Evolutionary conservation across 2,329 filamentous ascomycete genomes (phyloP).

Genomic region (Nothopassalora personata): DNA sequence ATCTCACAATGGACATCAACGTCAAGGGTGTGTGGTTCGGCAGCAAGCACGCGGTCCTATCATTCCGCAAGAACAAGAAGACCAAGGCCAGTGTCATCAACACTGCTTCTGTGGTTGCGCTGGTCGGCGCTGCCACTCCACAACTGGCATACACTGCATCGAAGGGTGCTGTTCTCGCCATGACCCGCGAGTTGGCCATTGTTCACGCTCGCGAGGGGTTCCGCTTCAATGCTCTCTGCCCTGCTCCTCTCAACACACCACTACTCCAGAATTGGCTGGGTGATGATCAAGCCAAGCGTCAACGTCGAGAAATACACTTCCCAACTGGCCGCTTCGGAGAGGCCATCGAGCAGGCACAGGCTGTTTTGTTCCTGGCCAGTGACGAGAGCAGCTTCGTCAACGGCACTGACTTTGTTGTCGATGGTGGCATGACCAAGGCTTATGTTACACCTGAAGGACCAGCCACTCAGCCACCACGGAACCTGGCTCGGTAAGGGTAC

Average conservation of each 20-base stretch:
- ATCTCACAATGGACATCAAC: constrained; percentile 88
- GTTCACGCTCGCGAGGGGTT: constrained; percentile 85
- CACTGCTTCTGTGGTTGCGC: constrained; percentile 81
- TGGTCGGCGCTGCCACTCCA: constrained; percentile 80
- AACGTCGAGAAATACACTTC: constrained; percentile 83
- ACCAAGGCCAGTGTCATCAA: constrained; percentile 79
- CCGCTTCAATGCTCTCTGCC: constrained; percentile 86
- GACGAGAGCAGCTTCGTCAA: constrained; percentile 90
- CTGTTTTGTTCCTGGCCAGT: constrained; percentile 78
- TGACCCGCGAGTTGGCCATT: constrained; percentile 87
- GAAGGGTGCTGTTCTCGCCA: constrained; percentile 84
- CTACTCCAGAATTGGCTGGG: constrained; percentile 91
- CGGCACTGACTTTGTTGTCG: constrained; percentile 86
- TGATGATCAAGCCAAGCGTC: constrained; percentile 74
- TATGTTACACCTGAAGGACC: constrained; percentile 65
- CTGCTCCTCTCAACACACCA: constrained; percentile 86
- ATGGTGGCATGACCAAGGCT: constrained; percentile 91
- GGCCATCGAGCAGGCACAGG: constrained; percentile 88
- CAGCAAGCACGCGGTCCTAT: constrained; percentile 82
- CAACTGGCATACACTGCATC: constrained; percentile 90
- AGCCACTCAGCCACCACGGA: constrained; percentile 46
- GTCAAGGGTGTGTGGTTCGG: constrained; percentile 98
- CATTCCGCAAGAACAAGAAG: constrained; percentile 76
- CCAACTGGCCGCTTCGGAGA: constrained; percentile 83
- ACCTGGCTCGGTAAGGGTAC: constrained; percentile 27